Evolutionary conservation across 441 rosid species (phyloP).

Genomic region (Pelargonium australe): DNA sequence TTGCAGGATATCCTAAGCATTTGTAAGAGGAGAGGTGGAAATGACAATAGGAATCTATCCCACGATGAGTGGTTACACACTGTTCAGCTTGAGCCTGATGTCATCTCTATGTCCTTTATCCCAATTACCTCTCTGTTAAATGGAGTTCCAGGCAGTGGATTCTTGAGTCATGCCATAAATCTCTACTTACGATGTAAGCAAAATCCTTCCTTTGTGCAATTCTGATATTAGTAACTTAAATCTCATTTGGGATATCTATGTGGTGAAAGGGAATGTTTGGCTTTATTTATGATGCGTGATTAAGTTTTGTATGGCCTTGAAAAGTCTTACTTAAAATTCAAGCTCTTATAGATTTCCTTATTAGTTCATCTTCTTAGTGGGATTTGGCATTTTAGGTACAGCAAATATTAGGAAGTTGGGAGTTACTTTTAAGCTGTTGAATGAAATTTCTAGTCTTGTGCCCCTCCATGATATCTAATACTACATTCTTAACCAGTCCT

Average conservation of each 20-base stretch:
- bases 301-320: background rate
- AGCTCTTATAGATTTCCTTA: constrained; percentile 2
- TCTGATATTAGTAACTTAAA: background rate
- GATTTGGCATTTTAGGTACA: background rate
- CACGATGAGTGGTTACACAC: constrained; percentile 85
- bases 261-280: constrained; percentile 3
- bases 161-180: constrained; percentile 93
- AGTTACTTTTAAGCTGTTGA: background rate
- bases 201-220: constrained; percentile 12
- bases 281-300: background rate
- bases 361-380: background rate
- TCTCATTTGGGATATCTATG: background rate
- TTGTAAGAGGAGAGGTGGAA: constrained; percentile 89
- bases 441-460: background rate
- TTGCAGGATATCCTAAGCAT: constrained; percentile 64
- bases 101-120: constrained; percentile 78
- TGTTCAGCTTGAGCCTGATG: constrained; percentile 85
- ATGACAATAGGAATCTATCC: constrained; percentile 44
- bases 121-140: constrained; percentile 88
- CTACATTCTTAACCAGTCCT: background rate
- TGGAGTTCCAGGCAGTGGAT: constrained; percentile 91
- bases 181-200: constrained; percentile 87
- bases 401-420: background rate
- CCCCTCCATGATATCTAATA: background rate
- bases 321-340: background rate